Conservation (phyloP, 2,329 filamentous ascomycete genomes). For the Botryosphaeria dothidea region DNA sequence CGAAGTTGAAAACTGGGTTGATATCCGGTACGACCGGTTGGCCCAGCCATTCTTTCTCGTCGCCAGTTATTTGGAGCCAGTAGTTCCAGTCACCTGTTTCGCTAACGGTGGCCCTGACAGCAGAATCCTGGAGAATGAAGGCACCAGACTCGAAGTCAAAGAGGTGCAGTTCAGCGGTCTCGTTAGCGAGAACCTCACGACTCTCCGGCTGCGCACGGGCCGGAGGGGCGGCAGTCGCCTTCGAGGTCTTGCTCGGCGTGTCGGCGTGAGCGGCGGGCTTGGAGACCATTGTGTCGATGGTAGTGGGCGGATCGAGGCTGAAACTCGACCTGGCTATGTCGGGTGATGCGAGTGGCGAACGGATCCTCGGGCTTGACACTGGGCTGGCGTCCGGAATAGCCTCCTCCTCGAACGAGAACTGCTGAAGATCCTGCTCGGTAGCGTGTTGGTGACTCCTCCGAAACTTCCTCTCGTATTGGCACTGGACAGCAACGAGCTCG, state of each 20-base stretch:
- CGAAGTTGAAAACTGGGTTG: conserved; percentile 98
- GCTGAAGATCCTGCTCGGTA: conserved; percentile 74
- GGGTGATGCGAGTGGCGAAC: conserved; percentile 37
- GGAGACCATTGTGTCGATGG: conserved; percentile 18
- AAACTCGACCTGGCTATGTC: conserved; percentile 24
- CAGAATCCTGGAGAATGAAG: conserved; percentile 76
- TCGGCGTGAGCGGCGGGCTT: conserved; percentile 34
- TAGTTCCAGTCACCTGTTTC: conserved; percentile 93
- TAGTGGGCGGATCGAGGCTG: conserved; percentile 12
- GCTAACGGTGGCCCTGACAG: conserved; percentile 75
- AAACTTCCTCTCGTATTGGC: conserved; percentile 97
- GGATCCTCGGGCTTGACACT: conserved; percentile 48
- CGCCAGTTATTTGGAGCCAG: conserved; percentile 83
- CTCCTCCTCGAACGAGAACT: conserved; percentile 76
- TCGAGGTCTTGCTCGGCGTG: conserved; percentile 46
- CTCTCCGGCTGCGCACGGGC: conserved; percentile 65
- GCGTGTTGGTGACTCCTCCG: conserved; percentile 77
- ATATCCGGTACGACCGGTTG: conserved; percentile 85
- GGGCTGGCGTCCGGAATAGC: conserved; percentile 63
- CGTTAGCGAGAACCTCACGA: conserved; percentile 71
- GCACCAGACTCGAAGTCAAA: conserved; percentile 88
- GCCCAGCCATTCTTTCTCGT: conserved; percentile 80
- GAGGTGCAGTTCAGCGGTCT: conserved; percentile 83
- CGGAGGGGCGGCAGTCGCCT: conserved; percentile 61
- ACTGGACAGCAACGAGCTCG: conserved; percentile 80